Base-by-base conservation (phyloP, 768 basidiomycete genomes). In the Pulveroboletus sp. region DNA sequence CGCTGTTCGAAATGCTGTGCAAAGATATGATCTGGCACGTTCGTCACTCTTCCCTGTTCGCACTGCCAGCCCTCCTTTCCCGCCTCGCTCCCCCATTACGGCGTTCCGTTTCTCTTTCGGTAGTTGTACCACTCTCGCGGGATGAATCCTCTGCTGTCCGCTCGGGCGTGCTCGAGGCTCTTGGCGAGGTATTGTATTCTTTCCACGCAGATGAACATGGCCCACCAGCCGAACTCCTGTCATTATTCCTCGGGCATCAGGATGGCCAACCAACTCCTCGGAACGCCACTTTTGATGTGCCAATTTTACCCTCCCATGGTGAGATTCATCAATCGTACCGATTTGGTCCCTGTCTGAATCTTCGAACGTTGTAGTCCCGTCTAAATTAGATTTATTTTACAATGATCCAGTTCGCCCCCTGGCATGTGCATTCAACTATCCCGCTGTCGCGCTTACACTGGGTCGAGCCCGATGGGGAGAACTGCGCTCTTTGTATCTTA, bases 341-440 rank as follows among this genome's bases (percentile, higher is more conserved):
- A n/a, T n/a, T n/a, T n/a, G n/a, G n/a, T n/a, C n/a, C n/a, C n/a
- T n/a, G n/a, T n/a, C n/a, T n/a, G n/a, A n/a, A n/a, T n/a, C n/a
- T n/a, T n/a, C n/a, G n/a, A n/a, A n/a, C n/a, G n/a, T n/a, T n/a
- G n/a, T n/a, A 69, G 68, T 40, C 6, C 40, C 50, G 12, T 54
- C 61, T 37, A 53, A 69, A 37, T 49, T 75, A 52, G 75, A 77
- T 47, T 67, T 71, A 30, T 78, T 82, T 60, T 78, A 75, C 59
- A 73, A 76, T 32, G 86, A 92, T 62, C 79, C 83, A 4, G 79
- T 85, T 42, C 81, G 90, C 11, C 79, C 86, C 2, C 72, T 90
- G 19, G 82, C 90, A 36, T 88, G 86, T 63, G 89, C 89, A 6
- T 93, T 91, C 70, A 92, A 96, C 69, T 88, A 89, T 62, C 95